Evolutionary conservation across 805 yeast species (phyloP).

Genomic region (Monosporozyma solicola): DNA sequence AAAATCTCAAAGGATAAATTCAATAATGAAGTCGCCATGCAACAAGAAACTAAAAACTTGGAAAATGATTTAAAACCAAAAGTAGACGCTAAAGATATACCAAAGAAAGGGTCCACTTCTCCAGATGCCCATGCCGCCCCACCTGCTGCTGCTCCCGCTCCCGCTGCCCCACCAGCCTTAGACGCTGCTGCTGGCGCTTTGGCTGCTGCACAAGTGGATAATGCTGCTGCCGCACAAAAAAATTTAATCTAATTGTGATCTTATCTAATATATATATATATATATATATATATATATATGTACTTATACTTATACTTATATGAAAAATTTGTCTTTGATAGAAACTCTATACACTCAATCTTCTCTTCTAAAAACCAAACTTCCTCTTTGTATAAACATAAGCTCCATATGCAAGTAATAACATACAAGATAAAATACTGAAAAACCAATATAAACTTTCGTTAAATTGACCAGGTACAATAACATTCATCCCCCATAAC

Average conservation of each 20-base stretch:
- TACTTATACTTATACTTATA: neutral
- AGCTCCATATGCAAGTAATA: conserved; percentile 37
- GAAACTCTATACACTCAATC: neutral
- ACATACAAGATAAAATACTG: conserved; percentile 40
- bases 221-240: neutral
- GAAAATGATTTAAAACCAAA: conserved; percentile 17
- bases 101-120: conserved; percentile 5
- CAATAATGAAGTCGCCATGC: conserved; percentile 26
- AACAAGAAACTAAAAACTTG: conserved; percentile 23
- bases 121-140: conserved; percentile 3
- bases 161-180: conserved; percentile 1
- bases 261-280: neutral
- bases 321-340: neutral
- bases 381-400: conserved; percentile 41
- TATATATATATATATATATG: neutral
- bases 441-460: conserved; percentile 62
- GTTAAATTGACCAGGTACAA: conserved; percentile 84
- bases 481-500: conserved; percentile 96
- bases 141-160: conserved; percentile 1
- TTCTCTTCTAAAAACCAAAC: conserved; percentile 25
- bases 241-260: neutral
- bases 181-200: neutral
- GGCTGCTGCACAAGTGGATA: neutral
- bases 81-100: conserved; percentile 5
- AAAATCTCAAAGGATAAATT: conserved; percentile 18